Conservation (phyloP, 2,329 filamentous ascomycete species). For the Epichloe scottii region DNA sequence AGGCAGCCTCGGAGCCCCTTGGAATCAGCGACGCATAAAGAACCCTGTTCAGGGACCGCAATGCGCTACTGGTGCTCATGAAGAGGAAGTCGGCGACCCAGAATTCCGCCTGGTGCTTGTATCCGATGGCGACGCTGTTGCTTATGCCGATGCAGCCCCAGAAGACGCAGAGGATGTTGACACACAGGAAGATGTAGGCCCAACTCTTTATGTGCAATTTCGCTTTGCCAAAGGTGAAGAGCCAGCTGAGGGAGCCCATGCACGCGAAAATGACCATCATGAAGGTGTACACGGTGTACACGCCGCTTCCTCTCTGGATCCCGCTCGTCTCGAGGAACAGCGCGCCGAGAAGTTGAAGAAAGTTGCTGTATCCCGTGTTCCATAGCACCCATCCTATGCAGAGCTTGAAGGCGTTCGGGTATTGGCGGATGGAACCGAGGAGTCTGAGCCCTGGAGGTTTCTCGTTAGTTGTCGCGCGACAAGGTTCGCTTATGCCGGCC, state of each 20-base stretch:
- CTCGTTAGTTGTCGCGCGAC: not conserved
- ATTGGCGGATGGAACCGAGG: slow-evolving; percentile 9
- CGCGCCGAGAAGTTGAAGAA: slow-evolving; percentile 7
- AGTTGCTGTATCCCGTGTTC: slow-evolving; percentile 11
- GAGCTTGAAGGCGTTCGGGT: slow-evolving; percentile 12
- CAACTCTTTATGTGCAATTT: slow-evolving; percentile 8
- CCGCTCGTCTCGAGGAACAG: slow-evolving; percentile 10
- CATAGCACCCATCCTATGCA: slow-evolving; percentile 11
- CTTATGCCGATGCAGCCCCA: slow-evolving; percentile 12
- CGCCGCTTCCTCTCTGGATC: slow-evolving; percentile 9
- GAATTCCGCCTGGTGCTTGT: slow-evolving; percentile 11
- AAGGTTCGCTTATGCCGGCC: not conserved
- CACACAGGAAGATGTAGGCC: slow-evolving; percentile 9
- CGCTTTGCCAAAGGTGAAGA: slow-evolving; percentile 6
- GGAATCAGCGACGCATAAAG: slow-evolving; percentile 11
- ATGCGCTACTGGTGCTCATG: slow-evolving; percentile 11
- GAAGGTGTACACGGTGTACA: slow-evolving; percentile 11
- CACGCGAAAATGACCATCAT: slow-evolving; percentile 10
- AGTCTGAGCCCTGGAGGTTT: slow-evolving; percentile 8
- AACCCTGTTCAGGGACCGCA: slow-evolving; percentile 10
- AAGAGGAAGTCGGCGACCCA: slow-evolving; percentile 10
- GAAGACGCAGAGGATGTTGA: slow-evolving; percentile 10
- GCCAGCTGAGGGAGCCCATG: slow-evolving; percentile 9
- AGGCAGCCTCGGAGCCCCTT: slow-evolving; percentile 9
- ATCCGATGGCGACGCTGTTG: slow-evolving; percentile 6